Conservation (phyloP, 108 stramenopile species). For the Cyclotella baltica region DNA sequence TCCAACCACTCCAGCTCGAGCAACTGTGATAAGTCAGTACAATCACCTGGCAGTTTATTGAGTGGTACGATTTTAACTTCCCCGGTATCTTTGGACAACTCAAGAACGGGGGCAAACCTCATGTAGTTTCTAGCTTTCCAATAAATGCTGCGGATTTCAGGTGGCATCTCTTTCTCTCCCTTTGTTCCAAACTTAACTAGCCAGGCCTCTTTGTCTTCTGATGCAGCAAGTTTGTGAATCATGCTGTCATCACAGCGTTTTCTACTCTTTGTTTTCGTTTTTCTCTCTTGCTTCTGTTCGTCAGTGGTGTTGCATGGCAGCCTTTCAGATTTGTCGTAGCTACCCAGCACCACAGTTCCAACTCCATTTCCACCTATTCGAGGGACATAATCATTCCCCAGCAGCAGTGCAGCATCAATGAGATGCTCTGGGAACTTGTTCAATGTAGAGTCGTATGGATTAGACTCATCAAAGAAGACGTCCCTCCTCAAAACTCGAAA, state of each 20-base stretch:
- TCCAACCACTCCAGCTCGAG: background rate
- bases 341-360: conserved; percentile 1
- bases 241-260: background rate
- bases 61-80: background rate
- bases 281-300: background rate
- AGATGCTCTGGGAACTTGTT: background rate
- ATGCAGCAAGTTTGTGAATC: background rate
- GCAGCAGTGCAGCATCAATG: conserved; percentile 3
- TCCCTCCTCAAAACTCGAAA: background rate
- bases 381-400: conserved; percentile 8
- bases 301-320: background rate
- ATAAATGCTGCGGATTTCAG: background rate
- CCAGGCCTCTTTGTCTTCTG: background rate
- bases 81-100: background rate
- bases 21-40: background rate
- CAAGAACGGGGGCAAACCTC: background rate
- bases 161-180: background rate
- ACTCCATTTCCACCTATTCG: background rate
- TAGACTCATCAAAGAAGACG: background rate
- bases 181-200: background rate
- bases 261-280: background rate
- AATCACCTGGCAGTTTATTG: background rate
- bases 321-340: background rate
- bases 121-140: conserved; percentile 4
- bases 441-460: background rate